A percentile compares a stretch with the other conserved stretches of the same genome.
Conservation (phyloP, 2,329 filamentous ascomycete genomes). For the Penicillium sp. region DNA sequence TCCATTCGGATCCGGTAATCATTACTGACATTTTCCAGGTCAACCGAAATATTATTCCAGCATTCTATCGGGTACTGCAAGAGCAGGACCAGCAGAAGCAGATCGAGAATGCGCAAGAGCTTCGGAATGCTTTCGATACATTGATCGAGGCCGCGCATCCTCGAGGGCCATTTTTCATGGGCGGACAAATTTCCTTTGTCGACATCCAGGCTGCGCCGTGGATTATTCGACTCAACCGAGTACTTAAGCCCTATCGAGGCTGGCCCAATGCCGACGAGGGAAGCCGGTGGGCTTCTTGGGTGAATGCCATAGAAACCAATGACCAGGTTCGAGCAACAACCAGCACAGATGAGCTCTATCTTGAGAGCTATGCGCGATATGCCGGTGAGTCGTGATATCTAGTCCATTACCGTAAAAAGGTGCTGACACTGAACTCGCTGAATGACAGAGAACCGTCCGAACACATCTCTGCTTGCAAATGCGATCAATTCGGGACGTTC, state of each 20-base stretch:
- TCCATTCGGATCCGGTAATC: background rate
- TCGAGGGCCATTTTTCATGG: constrained; percentile 69
- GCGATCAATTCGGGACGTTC: constrained; percentile 59
- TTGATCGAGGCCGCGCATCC: constrained; percentile 58
- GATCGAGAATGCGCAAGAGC: constrained; percentile 57
- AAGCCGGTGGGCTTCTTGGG: constrained; percentile 68
- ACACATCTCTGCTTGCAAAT: constrained; percentile 59
- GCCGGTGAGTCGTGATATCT: constrained; percentile 45
- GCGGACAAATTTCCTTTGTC: constrained; percentile 60
- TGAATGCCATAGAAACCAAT: constrained; percentile 67
- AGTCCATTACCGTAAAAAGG: background rate
- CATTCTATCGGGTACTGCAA: constrained; percentile 73
- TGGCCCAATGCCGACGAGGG: constrained; percentile 66
- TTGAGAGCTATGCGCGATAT: constrained; percentile 67
- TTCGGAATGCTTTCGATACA: constrained; percentile 66
- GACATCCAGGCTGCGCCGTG: constrained; percentile 77
- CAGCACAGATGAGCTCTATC: constrained; percentile 64
- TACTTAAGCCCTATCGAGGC: constrained; percentile 64
- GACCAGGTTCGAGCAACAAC: constrained; percentile 66
- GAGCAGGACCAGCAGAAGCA: constrained; percentile 62
- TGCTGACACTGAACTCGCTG: constrained; percentile 12
- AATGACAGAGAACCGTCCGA: constrained; percentile 56
- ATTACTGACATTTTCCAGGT: constrained; percentile 52
- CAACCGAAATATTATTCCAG: constrained; percentile 72
- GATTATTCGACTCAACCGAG: constrained; percentile 66